Evolutionary conservation across 2,329 filamentous ascomycete genomes (phyloP).

Genomic region (Thelonectria rubi): DNA sequence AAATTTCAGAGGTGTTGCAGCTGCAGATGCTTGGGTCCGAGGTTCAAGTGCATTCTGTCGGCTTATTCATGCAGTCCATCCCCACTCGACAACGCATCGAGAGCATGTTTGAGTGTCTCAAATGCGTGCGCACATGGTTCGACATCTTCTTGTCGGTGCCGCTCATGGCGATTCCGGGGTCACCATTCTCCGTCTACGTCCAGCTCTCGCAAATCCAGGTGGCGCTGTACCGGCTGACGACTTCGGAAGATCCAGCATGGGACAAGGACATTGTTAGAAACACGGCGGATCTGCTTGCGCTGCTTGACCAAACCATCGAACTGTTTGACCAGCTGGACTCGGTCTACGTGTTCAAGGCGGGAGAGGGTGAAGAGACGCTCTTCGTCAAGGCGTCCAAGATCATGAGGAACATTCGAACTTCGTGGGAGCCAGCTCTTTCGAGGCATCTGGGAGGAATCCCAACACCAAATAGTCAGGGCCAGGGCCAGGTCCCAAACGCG

Average conservation of each 20-base stretch:
- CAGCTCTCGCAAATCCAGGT: constrained; percentile 50
- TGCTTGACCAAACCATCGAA: constrained; percentile 49
- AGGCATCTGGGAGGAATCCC: constrained; percentile 44
- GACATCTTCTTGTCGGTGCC: constrained; percentile 49
- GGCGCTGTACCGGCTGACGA: constrained; percentile 51
- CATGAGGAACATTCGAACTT: constrained; percentile 46
- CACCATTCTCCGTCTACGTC: constrained; percentile 48
- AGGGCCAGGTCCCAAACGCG: constrained; percentile 26
- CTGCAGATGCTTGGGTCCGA: constrained; percentile 45
- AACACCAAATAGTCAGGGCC: constrained; percentile 41
- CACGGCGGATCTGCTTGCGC: constrained; percentile 47
- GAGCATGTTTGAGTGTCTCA: constrained; percentile 49
- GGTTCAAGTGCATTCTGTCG: constrained; percentile 45
- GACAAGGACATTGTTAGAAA: constrained; percentile 49
- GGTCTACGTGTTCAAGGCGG: constrained; percentile 43
- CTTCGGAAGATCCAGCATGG: constrained; percentile 52
- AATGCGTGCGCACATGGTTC: constrained; percentile 48
- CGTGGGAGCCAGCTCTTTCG: constrained; percentile 49
- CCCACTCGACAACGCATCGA: constrained; percentile 46
- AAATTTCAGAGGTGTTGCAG: constrained; percentile 43
- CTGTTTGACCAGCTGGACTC: constrained; percentile 42
- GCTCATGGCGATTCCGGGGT: constrained; percentile 41
- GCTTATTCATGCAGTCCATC: constrained; percentile 45
- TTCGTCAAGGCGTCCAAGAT: constrained; percentile 49
- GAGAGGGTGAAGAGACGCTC: constrained; percentile 42